A percentile compares a stretch with the other conserved stretches of the same genome.
Conservation (phyloP, 2,329 filamentous ascomycete genomes). For the Neonectria neomacrospora region DNA sequence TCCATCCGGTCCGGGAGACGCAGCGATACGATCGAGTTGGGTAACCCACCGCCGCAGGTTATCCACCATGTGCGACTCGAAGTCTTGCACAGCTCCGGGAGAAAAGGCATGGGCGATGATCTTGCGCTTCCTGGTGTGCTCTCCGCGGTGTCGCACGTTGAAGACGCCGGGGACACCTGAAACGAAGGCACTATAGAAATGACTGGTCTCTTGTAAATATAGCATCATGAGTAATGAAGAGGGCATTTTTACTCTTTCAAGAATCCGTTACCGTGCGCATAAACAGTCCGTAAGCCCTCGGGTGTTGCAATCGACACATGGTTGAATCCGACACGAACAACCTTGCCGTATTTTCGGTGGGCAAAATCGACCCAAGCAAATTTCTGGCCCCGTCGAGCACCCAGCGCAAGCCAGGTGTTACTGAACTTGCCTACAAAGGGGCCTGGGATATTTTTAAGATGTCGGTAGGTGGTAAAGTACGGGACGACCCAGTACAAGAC, state of each 20-base stretch:
- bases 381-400: slow-evolving; percentile 15
- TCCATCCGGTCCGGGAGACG: slow-evolving; percentile 7
- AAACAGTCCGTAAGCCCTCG: slow-evolving; percentile 24
- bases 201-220: slow-evolving; percentile 1
- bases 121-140: slow-evolving; percentile 27
- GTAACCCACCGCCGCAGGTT: slow-evolving; percentile 23
- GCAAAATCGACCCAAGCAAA: slow-evolving; percentile 24
- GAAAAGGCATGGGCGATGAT: slow-evolving; percentile 26
- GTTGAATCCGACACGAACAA: slow-evolving; percentile 27
- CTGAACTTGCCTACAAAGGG: slow-evolving; percentile 26
- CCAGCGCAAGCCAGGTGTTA: slow-evolving; percentile 25
- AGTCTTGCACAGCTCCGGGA: slow-evolving; percentile 17
- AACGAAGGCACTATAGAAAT: slow-evolving; percentile 27
- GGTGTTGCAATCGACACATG: slow-evolving; percentile 28
- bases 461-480: slow-evolving; percentile 28
- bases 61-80: slow-evolving; percentile 24
- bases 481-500: slow-evolving; percentile 28
- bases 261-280: slow-evolving; percentile 30
- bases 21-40: slow-evolving; percentile 23
- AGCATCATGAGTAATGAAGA: background rate
- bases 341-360: slow-evolving; percentile 23
- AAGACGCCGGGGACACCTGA: slow-evolving; percentile 26
- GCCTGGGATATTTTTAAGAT: slow-evolving; percentile 22
- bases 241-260: slow-evolving; percentile 24
- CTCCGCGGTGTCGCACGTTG: slow-evolving; percentile 21